Base-by-base conservation (phyloP, 768 basidiomycete species). In the Naematelia aurantialba region DNA sequence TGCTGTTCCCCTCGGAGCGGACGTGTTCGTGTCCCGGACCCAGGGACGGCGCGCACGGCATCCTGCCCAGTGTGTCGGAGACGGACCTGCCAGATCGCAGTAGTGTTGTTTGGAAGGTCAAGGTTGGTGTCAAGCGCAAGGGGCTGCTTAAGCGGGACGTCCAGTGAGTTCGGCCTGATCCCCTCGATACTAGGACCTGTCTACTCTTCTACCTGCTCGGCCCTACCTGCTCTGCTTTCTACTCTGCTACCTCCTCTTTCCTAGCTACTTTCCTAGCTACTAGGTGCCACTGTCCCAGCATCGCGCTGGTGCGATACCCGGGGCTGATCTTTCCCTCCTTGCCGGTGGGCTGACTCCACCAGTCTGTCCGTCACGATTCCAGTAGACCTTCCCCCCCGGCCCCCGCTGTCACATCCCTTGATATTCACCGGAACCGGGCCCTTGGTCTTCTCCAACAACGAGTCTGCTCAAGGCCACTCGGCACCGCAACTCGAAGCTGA, bases 91-190 rank as follows among this genome's bases (percentile, higher is more conserved):
- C 45, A 8, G 61, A 62, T 48, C 26, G 49, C 34, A 55, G 56
- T 45, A 30, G 42, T 13, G 56, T 57, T 19, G 27, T 45, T 27
- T 62, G 61, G 61, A 53, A 47, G 30, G 10, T 58, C 51, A 29
- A 24, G 42, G 57, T 58, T 3, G 22, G 31, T 34, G 21, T 62
- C 45, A 62, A 49, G 52, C 42, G 61, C 39, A 62, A 62, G 24
- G 61, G 61, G 1, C 19, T 62, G 13, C 31, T 62, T 19, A 62
- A 62, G 55, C 39, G 61, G 45, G 57, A 62, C 45, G n/a, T 62
- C 56, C 52, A 55, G 61, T 62, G 24, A 42, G 61, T 45, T 4
- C 8, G 2, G 5, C 5, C 25, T 50, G 21, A n/a, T n/a, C n/a
- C n/a, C n/a, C 26, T 24, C 31, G 5, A 45, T 25, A 12, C 22